Base-by-base conservation (phyloP, 208 protist species). In the Trypanosoma melophagium region DNA sequence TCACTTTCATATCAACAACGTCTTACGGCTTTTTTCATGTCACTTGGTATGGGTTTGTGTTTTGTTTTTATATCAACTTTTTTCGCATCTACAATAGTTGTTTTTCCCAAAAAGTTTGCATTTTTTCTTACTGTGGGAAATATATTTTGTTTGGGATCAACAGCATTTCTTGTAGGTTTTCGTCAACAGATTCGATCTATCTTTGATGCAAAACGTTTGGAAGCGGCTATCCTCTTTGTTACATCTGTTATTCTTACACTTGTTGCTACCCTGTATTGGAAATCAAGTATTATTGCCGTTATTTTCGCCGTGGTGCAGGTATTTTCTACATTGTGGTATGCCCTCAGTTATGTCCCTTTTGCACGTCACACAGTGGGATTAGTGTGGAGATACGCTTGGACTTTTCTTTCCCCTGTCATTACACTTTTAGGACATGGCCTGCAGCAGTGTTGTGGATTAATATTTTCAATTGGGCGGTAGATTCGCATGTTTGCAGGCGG, bases 121-220 rank as follows among this genome's bases (percentile, higher is more conserved):
- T 96, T 97, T 68, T 96, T 97, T 71, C 70, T 96, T 55, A 97
- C 91, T 2, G 63, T 82, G 16, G 94, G 91, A 17, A 97, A 95
- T 68, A 12, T 96, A 4, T 92, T 96, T 68, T 91, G 82, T 41
- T 41, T 97, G 5, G 83, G 56, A 44, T 92, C 89, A 19, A 96
- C 89, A n/a, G 85, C 81, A 12, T 94, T 97, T 69, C 77, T 97
- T n/a, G 88, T 96, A 19, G 94, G 94, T 7, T 61, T 84, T 12
- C 14, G 56, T 16, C 62, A 81, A 42, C 92, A 97, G 66, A 42
- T 97, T n/a, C 58, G 69, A 10, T 81, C 64, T 57, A 93, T 97
- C 75, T 94, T 95, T 59, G 69, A 88, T 58, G 76, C 87, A 22
- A 89, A 88, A 55, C 80, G 91, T 10, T 71, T 91, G 31, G 75